Conservation (phyloP, 2,329 filamentous ascomycete genomes). For the Hortaea werneckii region DNA sequence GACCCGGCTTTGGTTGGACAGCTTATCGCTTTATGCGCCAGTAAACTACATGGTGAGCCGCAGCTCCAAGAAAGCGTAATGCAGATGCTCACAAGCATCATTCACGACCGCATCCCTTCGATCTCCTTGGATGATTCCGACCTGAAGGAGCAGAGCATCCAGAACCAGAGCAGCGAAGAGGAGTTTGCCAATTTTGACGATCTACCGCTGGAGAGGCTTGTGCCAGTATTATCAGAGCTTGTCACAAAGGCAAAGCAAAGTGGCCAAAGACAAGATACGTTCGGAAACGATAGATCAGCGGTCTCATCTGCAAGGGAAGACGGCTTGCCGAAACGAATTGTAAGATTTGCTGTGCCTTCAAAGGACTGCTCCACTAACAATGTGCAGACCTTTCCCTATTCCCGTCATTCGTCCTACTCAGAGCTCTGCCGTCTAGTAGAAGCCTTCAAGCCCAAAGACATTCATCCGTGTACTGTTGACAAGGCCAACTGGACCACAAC, state of each 20-base stretch:
- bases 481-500: constrained; percentile 51
- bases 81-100: constrained; percentile 22
- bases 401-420: constrained; percentile 75
- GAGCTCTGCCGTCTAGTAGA: constrained; percentile 65
- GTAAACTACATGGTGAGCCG: constrained; percentile 27
- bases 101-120: constrained; percentile 8
- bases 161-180: constrained; percentile 3
- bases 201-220: constrained; percentile 21
- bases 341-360: constrained; percentile 4
- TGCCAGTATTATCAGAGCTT: constrained; percentile 22
- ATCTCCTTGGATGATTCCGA: constrained; percentile 18
- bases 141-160: constrained; percentile 8
- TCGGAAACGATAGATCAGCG: not conserved
- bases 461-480: constrained; percentile 71
- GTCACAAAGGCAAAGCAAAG: constrained; percentile 11
- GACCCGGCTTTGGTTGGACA: constrained; percentile 40
- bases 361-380: constrained; percentile 1
- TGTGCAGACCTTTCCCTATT: constrained; percentile 61
- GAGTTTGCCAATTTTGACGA: constrained; percentile 12
- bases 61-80: constrained; percentile 26
- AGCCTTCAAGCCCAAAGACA: constrained; percentile 60
- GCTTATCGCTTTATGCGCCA: constrained; percentile 42
- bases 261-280: not conserved
- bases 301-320: constrained; percentile 6
- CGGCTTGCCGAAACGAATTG: constrained; percentile 19